Base-by-base conservation (phyloP, 2,329 filamentous ascomycete genomes). In the Aspergillus versicolor region DNA sequence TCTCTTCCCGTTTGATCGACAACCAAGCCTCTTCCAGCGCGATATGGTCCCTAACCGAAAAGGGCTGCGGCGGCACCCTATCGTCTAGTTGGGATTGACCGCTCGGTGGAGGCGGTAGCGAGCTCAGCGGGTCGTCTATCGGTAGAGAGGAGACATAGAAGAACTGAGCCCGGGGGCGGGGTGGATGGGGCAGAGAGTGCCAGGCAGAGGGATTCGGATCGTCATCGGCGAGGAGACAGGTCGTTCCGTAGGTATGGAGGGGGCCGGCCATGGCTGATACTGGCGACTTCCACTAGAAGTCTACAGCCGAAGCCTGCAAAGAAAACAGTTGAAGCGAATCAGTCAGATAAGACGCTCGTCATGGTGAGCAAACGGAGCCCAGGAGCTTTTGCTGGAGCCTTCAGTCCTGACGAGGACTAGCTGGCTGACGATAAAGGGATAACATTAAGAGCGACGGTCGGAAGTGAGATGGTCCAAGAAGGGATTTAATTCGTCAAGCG, bases 51-150 rank as follows among this genome's bases (percentile, higher is more conserved):
- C 85, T 86, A 4, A 81, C 81, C 0, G 89, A 88, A 73, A 96
- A 96, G 0, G 92, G 91, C 43, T 90, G 85, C 8, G 91, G 84
- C 46, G 86, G 83, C 37, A 83, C 81, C 65, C 83, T 87, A 34
- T 80, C 74, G 54, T 81, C 73, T 55, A 78, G 82, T 13, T 81
- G 70, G 50, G 70, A 73, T 55, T 77, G 71, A 47, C 73, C 72
- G 21, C 75, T 87, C 76, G 70, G 80, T 61, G 71, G 82, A 66
- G 69, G 83, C 70, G 72, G 85, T 68, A 75, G 81, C 73, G 88
- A 84, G 9, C 89, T 91, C n/a, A 96, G 81, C 22, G 91, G 91
- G 68, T 96, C 92, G 68, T 96, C 92, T 69, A 96, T 92, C 30
- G 91, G 88, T 49, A 93, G 83, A 12, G 86, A 79, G 11, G 91